phyloP scores from a whole-genome alignment of 2,329 filamentous ascomycete species.

The Bertia moriformis region DNA sequence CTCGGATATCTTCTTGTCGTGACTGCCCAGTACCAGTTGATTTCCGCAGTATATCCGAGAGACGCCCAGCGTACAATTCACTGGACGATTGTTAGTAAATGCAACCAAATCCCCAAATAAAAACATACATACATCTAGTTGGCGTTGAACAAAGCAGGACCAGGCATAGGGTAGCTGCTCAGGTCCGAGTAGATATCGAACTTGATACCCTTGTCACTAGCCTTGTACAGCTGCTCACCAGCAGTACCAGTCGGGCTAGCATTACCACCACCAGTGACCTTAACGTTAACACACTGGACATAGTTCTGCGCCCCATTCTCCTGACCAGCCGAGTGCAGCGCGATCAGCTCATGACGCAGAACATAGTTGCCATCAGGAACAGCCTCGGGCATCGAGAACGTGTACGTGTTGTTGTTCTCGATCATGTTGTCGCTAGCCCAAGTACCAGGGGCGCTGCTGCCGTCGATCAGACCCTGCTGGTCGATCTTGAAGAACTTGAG shows the following conservation, averaged over 20 bases:
- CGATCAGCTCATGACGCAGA: constrained; percentile 35
- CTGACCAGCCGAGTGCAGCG: constrained; percentile 18
- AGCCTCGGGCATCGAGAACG: constrained; percentile 24
- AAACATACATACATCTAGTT: too few relatives aligned
- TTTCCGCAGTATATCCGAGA: too few relatives aligned
- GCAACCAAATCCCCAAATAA: too few relatives aligned
- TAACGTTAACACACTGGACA: constrained; percentile 32
- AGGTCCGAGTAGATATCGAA: constrained; percentile 19
- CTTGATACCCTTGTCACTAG: constrained; percentile 23
- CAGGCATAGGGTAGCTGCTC: constrained; percentile 15
- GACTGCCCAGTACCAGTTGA: too few relatives aligned
- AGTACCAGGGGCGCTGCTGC: constrained; percentile 7
- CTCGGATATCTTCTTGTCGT: too few relatives aligned
- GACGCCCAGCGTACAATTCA: too few relatives aligned
- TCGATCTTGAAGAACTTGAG: constrained; percentile 28
- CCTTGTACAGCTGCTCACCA: constrained; percentile 22
- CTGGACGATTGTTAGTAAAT: too few relatives aligned
- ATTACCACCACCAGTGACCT: constrained; percentile 27
- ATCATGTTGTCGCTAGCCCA: constrained; percentile 32
- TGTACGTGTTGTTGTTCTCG: constrained; percentile 34
- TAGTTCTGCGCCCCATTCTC: constrained; percentile 29
- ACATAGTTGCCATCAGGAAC: constrained; percentile 32
- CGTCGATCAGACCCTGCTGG: constrained; percentile 13
- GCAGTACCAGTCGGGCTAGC: constrained; percentile 15
- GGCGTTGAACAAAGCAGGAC: constrained; percentile 14